Base-by-base conservation (phyloP, 352 stramenopile species). In the Phytopythium vexans region DNA sequence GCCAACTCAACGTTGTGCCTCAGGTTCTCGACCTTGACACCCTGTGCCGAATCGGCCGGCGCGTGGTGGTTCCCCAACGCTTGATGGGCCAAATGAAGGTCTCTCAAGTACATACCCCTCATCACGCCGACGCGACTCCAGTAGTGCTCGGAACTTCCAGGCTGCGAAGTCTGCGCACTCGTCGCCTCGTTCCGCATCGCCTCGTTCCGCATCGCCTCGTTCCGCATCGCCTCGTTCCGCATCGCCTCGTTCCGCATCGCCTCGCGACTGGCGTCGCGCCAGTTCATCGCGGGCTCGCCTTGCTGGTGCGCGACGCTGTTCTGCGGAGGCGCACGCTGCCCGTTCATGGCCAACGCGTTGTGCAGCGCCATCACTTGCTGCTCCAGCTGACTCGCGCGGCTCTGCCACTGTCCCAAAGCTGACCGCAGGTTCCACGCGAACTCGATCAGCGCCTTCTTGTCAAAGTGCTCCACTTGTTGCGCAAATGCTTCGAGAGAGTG, bases 1-100 rank as follows among this genome's bases (percentile, higher is more conserved):
- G 87, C 81, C 49, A 91, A 58, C 6, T 34, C 62, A 62, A 94
- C 92, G 57, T 92, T 94, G 48, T 87, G 70, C 64, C 89, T 89
- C 56, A 94, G 73, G 36, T 78, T 89, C 44, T 92, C 70, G 3
- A 77, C 84, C 58, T 94, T 94, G 32, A 53, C 32, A 16, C 75
- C 82, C 60, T 94, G 86, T 6, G 66, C 49, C 0, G 79, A 80
- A 45, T 88, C 88, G 6, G 74, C 62, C 3, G 84, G 68, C 39
- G 73, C 82, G 16, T 58, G 77, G 49, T 90, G 82, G 47, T 88
- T 72, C 16, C 68, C 78, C 45, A 94, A 56, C 8, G 82, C 83
- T 52, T 80, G 72, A 42, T 89, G 71, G 14, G 84, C 84, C 38
- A 85, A 54, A 27, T 68, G 74, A 14, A 94, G 57, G 3, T 84